Base-by-base conservation (phyloP, 495 filamentous ascomycete species). In the Penicillium ochrochloron region DNA sequence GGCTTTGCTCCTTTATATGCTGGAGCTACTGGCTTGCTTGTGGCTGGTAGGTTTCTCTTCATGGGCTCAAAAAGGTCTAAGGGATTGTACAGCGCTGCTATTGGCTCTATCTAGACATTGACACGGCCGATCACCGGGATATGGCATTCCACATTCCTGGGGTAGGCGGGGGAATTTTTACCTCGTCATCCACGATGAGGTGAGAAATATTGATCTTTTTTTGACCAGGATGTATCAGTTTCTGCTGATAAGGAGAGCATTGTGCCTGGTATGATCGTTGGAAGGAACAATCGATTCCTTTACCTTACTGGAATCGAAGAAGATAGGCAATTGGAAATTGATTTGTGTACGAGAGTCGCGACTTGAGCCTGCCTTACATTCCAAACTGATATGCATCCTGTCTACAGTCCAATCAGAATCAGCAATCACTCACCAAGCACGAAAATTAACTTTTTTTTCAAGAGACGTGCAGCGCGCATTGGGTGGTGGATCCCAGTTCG, bases 91-190 rank as follows among this genome's bases (percentile, higher is more conserved):
- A 41, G 46, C 39, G 35, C 52, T 64, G 37, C 62, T 46, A 58
- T 57, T 35, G 29, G 48, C 23, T 2, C 15, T 42, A 35, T 31
- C 55, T 57, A 25, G 37, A 41, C 19, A 61, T 10, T 44, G 46
- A 34, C 62, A 27, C 60, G 52, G 60, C 35, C 35, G 35, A 63
- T 63, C 57, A 15, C 61, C 39, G 15, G 61, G 52, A 25, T 64
- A 61, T 58, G 14, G 29, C 66, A 69, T 69, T 69, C 66, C 66
- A 65, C 66, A 69, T 69, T 69, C 66, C 63, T 57, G 25, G 23
- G 44, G 7, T 25, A 25, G 61, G 65, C 66, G 59, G 23, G 59
- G 25, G 44, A n/a, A 39, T n/a, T 57, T 35, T 34, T 37, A 19
- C 33, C 46, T 11, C 29, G 5, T 8, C 21, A n/a, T 54, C 31